Evolutionary conservation across 2,329 filamentous ascomycete species (phyloP).

Genomic region (Metarhizium sp.): DNA sequence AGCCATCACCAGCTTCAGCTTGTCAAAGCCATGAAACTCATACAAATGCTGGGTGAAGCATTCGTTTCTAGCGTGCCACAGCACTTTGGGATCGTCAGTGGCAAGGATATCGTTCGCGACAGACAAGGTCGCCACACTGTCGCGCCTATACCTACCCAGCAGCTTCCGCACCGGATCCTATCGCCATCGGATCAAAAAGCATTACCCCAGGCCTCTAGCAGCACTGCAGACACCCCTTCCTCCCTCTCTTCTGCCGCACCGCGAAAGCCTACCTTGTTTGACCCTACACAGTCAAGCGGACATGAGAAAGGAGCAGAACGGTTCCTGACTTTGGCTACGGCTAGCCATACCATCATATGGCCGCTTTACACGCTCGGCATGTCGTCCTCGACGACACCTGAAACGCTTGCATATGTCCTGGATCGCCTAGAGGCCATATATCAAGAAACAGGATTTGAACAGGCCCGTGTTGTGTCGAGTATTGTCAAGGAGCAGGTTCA

Average conservation of each 20-base stretch:
- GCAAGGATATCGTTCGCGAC: conserved; percentile 22
- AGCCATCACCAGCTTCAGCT: conserved; percentile 24
- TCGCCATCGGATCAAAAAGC: conserved; percentile 12
- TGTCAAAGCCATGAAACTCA: conserved; percentile 25
- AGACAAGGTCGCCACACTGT: conserved; percentile 9
- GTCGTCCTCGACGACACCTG: conserved; percentile 32
- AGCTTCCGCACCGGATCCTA: conserved; percentile 20
- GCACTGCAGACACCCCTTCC: conserved; percentile 4
- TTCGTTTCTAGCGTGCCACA: conserved; percentile 39
- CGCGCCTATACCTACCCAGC: conserved; percentile 19
- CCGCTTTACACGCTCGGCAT: conserved; percentile 40
- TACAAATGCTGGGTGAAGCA: conserved; percentile 30
- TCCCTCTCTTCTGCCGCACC: conserved; percentile 4
- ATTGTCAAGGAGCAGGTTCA: conserved; percentile 30
- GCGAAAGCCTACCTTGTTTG: conserved; percentile 27
- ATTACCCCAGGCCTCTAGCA: not conserved
- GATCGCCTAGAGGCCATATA: conserved; percentile 34
- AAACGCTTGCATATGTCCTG: conserved; percentile 34
- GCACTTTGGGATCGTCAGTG: conserved; percentile 37
- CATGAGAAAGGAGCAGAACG: conserved; percentile 29
- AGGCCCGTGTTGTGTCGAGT: conserved; percentile 33
- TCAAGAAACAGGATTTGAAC: conserved; percentile 34
- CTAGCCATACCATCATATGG: conserved; percentile 40
- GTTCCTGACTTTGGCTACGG: conserved; percentile 38
- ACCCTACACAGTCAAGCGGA: conserved; percentile 26